These are phyloP conservation scores for Hapsidospora chrysogenum DNA, from an alignment of 495 filamentous ascomycete genomes.

Conservation along the genomic window DNA sequence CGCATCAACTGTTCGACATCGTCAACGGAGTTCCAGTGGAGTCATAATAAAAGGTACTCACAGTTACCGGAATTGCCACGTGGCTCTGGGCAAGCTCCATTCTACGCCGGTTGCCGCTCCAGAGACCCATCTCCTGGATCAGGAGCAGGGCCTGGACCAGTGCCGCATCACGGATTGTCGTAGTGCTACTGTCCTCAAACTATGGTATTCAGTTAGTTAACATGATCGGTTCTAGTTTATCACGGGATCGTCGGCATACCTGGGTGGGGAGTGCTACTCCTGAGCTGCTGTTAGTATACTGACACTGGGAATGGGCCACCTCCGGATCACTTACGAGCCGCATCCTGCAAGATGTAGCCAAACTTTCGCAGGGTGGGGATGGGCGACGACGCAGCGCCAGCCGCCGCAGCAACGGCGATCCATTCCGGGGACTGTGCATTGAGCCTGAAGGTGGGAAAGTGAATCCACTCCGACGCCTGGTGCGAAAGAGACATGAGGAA, in stretches of 20 bases:
- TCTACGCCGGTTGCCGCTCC: slow-evolving; percentile 50
- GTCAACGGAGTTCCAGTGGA: too few relatives aligned
- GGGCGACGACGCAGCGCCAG: slow-evolving; percentile 36
- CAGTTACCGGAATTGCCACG: slow-evolving; percentile 30
- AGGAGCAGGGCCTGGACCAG: slow-evolving; percentile 38
- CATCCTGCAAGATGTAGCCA: slow-evolving; percentile 45
- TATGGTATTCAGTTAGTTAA: too few relatives aligned
- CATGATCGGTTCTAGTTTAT: not conserved
- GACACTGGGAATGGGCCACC: not conserved
- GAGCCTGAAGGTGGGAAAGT: slow-evolving; percentile 36
- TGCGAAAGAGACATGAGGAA: slow-evolving; percentile 36
- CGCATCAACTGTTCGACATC: slow-evolving; percentile 25
- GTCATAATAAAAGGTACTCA: slow-evolving; percentile 10
- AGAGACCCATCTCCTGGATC: slow-evolving; percentile 40
- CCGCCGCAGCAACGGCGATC: slow-evolving; percentile 33
- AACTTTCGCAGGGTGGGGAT: slow-evolving; percentile 41
- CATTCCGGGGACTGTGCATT: slow-evolving; percentile 37
- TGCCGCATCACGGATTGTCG: slow-evolving; percentile 30
- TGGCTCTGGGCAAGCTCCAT: slow-evolving; percentile 54
- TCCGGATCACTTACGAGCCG: slow-evolving; percentile 22
- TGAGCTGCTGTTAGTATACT: slow-evolving; percentile 1
- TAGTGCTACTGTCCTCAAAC: slow-evolving; percentile 42
- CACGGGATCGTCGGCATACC: not conserved
- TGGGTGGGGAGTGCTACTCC: slow-evolving; percentile 11
- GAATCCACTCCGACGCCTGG: slow-evolving; percentile 37